phyloP scores from a whole-genome alignment of 1,284 basidiomycete species.

The Sparassis latifolia region DNA sequence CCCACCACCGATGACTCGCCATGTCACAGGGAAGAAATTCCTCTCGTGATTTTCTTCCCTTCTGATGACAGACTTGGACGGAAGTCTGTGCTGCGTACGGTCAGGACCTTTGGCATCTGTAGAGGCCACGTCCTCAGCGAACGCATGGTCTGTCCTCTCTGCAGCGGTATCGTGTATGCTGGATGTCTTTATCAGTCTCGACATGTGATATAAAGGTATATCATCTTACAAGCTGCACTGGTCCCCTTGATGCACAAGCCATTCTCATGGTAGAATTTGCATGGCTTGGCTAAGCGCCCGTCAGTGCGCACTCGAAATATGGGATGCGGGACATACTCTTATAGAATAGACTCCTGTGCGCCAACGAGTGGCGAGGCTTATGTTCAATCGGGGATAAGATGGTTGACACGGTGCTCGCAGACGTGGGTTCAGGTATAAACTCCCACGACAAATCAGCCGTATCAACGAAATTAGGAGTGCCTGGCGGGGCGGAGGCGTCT shows the following conservation, averaged over 20 bases:
- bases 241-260: constrained; percentile 51
- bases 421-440: too few relatives aligned
- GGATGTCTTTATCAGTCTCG: too few relatives aligned
- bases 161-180: too few relatives aligned
- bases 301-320: neutral
- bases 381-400: too few relatives aligned
- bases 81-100: constrained; percentile 12
- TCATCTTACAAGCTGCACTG: constrained; percentile 61
- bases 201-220: neutral
- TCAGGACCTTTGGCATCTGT: too few relatives aligned
- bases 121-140: too few relatives aligned
- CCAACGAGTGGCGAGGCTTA: too few relatives aligned
- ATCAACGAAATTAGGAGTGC: constrained; percentile 10
- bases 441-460: neutral
- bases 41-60: constrained; percentile 32
- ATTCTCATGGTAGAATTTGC: constrained; percentile 46
- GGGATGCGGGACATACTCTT: constrained; percentile 12
- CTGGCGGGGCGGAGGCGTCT: constrained; percentile 11
- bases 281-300: constrained; percentile 49
- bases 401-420: too few relatives aligned
- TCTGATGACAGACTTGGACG: constrained; percentile 23
- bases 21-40: constrained; percentile 41
- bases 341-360: constrained; percentile 15
- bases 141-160: too few relatives aligned
- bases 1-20: constrained; percentile 44